These are phyloP conservation scores for Limnanthes douglasii DNA, from an alignment of 345 rosid genomes.

Conservation along the genomic window DNA sequence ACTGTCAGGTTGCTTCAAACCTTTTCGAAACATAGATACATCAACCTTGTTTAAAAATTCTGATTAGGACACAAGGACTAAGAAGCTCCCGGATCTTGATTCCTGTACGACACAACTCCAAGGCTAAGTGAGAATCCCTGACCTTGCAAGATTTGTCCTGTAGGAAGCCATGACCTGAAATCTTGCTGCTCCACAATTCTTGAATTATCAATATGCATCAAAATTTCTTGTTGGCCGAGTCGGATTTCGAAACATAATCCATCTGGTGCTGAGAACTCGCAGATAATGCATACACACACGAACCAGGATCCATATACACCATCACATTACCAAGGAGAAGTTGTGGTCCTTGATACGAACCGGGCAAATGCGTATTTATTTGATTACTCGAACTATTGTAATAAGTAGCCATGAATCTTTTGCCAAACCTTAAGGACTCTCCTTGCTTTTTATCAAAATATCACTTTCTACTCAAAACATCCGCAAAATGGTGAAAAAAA, in stretches of 20 bases:
- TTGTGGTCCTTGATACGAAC: slow-evolving; percentile 26
- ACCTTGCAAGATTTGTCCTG: slow-evolving; percentile 43
- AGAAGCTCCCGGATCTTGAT: slow-evolving; percentile 20
- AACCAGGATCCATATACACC: slow-evolving; percentile 43
- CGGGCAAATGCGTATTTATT: slow-evolving; percentile 31
- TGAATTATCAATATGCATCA: slow-evolving; percentile 29
- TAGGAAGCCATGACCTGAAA: slow-evolving; percentile 35
- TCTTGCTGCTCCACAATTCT: slow-evolving; percentile 33
- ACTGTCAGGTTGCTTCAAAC: too few species aligned
- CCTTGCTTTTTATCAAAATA: too few species aligned
- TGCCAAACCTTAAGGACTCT: too few species aligned
- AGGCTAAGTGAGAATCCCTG: slow-evolving; percentile 74
- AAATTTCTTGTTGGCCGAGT: slow-evolving; percentile 38
- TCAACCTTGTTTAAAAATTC: too few species aligned
- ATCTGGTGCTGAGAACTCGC: slow-evolving; percentile 43
- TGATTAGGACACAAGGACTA: slow-evolving; percentile 39
- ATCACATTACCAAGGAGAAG: too few species aligned
- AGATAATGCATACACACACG: slow-evolving; percentile 29
- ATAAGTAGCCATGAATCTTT: too few species aligned
- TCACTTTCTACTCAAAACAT: too few species aligned
- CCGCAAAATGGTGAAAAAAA: too few species aligned
- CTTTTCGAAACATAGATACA: too few species aligned
- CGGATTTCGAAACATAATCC: slow-evolving; percentile 29
- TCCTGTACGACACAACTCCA: slow-evolving; percentile 36
- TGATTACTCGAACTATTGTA: slow-evolving; percentile 38